phyloP scores from a whole-genome alignment of 163 green algal genomes.

The Prototheca cutis region DNA sequence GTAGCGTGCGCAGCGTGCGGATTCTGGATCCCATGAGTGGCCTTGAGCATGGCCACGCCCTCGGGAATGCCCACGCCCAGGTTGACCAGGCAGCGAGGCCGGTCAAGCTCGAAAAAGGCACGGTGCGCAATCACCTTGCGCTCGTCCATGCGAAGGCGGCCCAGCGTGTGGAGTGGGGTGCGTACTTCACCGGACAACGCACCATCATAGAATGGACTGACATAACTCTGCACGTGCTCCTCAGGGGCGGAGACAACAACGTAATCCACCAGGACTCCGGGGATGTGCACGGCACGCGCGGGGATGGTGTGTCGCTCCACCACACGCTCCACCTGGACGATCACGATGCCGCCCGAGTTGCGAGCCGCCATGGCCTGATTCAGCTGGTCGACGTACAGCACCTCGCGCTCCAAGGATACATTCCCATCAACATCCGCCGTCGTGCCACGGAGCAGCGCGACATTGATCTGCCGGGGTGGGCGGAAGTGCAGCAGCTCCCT shows the following conservation, averaged over 20 bases:
- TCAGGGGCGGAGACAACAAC: conserved; percentile 27
- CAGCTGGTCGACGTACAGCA: conserved; percentile 29
- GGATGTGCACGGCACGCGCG: conserved; percentile 12
- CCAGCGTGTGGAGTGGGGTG: conserved; percentile 13
- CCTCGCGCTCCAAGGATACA: conserved; percentile 35
- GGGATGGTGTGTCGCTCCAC: conserved; percentile 14
- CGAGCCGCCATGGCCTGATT: conserved; percentile 45
- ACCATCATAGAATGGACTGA: conserved; percentile 11
- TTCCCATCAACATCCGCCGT: conserved; percentile 48
- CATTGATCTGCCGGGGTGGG: conserved; percentile 19
- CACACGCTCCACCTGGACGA: conserved; percentile 40
- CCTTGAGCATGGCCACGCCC: conserved; percentile 37
- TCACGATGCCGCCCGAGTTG: conserved; percentile 42
- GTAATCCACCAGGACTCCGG: conserved; percentile 15
- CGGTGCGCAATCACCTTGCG: conserved; percentile 33
- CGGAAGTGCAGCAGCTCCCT: conserved; percentile 23
- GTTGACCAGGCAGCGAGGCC: conserved; percentile 33
- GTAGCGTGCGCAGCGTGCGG: conserved; percentile 17
- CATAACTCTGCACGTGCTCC: conserved; percentile 26
- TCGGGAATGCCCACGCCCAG: conserved; percentile 48
- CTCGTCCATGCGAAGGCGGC: conserved; percentile 18
- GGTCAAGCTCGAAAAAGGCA: conserved; percentile 34
- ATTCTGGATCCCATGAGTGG: conserved; percentile 21
- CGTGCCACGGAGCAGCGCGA: conserved; percentile 39
- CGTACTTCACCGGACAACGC: conserved; percentile 23